Evolutionary conservation across 306 rosid genomes (phyloP).

Genomic region (Cajanus cajan): DNA sequence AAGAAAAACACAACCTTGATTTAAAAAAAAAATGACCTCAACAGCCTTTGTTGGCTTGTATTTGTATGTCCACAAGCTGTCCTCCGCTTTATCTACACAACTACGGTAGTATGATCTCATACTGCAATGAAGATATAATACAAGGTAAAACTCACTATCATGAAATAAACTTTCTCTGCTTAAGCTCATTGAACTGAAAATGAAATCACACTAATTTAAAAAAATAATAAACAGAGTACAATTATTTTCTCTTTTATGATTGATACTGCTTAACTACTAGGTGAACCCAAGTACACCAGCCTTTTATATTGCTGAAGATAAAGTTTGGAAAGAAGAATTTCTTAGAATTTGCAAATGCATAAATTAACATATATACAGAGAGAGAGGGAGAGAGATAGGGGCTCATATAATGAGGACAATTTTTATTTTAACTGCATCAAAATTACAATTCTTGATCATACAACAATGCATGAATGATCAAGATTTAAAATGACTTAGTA

Average conservation of each 20-base stretch:
- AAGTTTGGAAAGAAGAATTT: constrained; percentile 6
- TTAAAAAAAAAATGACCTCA: constrained; percentile 50
- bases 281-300: background rate
- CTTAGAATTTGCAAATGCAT: constrained; percentile 13
- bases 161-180: constrained; percentile 10
- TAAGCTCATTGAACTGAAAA: constrained; percentile 13
- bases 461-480: background rate
- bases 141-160: constrained; percentile 19
- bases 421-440: background rate
- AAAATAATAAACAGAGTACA: background rate
- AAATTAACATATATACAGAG: background rate
- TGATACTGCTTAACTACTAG: background rate
- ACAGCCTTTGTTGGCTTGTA: constrained; percentile 75
- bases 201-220: background rate
- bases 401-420: background rate
- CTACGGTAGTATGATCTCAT: constrained; percentile 50
- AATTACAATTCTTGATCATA: background rate
- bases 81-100: constrained; percentile 44
- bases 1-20: constrained; percentile 20
- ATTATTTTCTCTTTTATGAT: background rate
- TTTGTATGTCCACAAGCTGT: constrained; percentile 68
- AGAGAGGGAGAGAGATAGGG: background rate
- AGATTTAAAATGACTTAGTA: background rate
- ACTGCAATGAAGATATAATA: constrained; percentile 52
- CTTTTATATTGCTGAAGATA: background rate